Evolutionary conservation across 1,284 basidiomycete genomes (phyloP).

Genomic region (Heterobasidion occidentale): DNA sequence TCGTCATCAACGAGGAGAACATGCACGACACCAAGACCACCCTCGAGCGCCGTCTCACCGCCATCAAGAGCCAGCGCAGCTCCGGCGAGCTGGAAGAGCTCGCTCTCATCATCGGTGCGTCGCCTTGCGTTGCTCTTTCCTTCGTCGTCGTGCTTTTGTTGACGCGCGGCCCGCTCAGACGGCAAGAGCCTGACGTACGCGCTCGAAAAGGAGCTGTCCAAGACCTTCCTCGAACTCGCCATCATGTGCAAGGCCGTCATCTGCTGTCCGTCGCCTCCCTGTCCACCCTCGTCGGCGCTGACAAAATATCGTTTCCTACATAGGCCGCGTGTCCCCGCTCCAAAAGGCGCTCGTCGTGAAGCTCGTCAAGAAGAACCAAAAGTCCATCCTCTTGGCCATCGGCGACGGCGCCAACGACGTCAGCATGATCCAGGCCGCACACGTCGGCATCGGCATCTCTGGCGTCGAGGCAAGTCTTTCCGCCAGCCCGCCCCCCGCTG

Average conservation of each 20-base stretch:
- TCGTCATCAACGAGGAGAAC: slow-evolving; percentile 91
- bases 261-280: slow-evolving; percentile 62
- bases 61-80: slow-evolving; percentile 89
- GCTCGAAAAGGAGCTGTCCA: slow-evolving; percentile 86
- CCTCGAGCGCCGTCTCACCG: slow-evolving; percentile 80
- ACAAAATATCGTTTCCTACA: not conserved
- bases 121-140: not conserved
- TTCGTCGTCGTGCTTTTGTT: not conserved
- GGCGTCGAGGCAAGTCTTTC: slow-evolving; percentile 73
- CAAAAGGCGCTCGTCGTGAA: slow-evolving; percentile 99
- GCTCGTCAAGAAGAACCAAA: slow-evolving; percentile 95
- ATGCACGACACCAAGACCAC: slow-evolving; percentile 81
- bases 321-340: slow-evolving; percentile 93
- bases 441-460: slow-evolving; percentile 97
- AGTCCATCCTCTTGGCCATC: slow-evolving; percentile 92
- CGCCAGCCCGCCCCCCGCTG: not conserved
- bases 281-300: not conserved
- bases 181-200: slow-evolving; percentile 93
- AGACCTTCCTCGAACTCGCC: slow-evolving; percentile 88
- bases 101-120: slow-evolving; percentile 85
- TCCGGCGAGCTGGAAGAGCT: slow-evolving; percentile 88
- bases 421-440: slow-evolving; percentile 94
- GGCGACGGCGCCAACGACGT: slow-evolving; percentile 98
- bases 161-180: slow-evolving; percentile 41
- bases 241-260: slow-evolving; percentile 98